Evolutionary conservation across 2,329 filamentous ascomycete genomes (phyloP).

Genomic region (Epichloe bromicola): DNA sequence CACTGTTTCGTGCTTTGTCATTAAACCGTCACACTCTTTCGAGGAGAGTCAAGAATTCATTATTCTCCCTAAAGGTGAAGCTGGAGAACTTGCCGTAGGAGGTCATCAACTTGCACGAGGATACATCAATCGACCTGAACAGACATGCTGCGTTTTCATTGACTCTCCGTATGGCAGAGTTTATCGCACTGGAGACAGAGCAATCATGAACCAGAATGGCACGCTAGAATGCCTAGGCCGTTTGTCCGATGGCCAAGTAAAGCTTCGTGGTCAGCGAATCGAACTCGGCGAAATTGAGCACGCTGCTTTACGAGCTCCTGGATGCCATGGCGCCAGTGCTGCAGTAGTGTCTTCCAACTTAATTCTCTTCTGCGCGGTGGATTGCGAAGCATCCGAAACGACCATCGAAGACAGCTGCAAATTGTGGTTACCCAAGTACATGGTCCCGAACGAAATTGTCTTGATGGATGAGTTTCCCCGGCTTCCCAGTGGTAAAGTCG

Average conservation of each 20-base stretch:
- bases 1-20: conserved; percentile 67
- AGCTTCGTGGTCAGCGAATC: conserved; percentile 71
- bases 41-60: conserved; percentile 22
- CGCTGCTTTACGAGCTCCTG: conserved; percentile 45
- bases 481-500: conserved; percentile 72
- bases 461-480: conserved; percentile 54
- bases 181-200: conserved; percentile 80
- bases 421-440: conserved; percentile 67
- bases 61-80: conserved; percentile 50
- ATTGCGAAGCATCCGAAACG: conserved; percentile 21
- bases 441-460: conserved; percentile 67
- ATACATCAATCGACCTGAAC: conserved; percentile 70
- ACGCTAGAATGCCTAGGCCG: conserved; percentile 74
- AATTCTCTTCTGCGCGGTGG: conserved; percentile 59
- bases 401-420: conserved; percentile 47
- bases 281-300: conserved; percentile 71
- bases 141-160: conserved; percentile 62
- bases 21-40: conserved; percentile 30
- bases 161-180: conserved; percentile 52
- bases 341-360: conserved; percentile 54
- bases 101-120: conserved; percentile 66
- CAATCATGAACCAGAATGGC: conserved; percentile 51
- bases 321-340: conserved; percentile 53
- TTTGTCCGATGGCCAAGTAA: conserved; percentile 69
- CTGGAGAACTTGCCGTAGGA: conserved; percentile 71